Percentiles rank a stretch among this genome's conserved stretches.
phyloP scores from a whole-genome alignment of 768 basidiomycete genomes.

The Hericium rajendrae region DNA sequence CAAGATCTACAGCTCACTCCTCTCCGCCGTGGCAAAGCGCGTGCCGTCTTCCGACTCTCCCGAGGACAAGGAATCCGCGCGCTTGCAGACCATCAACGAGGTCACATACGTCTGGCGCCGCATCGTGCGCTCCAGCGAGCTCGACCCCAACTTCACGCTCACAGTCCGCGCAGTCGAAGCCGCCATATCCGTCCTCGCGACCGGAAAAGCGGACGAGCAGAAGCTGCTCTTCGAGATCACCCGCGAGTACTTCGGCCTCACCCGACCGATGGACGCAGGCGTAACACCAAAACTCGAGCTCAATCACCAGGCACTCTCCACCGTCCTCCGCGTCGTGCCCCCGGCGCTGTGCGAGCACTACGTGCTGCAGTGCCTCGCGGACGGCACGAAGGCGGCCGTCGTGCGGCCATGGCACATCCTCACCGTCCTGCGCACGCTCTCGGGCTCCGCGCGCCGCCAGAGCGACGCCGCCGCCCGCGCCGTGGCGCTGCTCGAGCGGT shows the following conservation, averaged over 20 bases:
- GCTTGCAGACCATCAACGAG: constrained; percentile 45
- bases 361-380: constrained; percentile 48
- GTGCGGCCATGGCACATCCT: constrained; percentile 51
- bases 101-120: constrained; percentile 66
- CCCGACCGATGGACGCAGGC: constrained; percentile 32
- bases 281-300: constrained; percentile 32
- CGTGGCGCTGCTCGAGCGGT: neutral
- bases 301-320: constrained; percentile 37
- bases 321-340: constrained; percentile 40
- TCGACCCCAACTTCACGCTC: constrained; percentile 34
- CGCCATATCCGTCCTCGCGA: constrained; percentile 44
- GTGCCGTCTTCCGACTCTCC: constrained; percentile 12
- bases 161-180: constrained; percentile 46
- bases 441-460: too few relatives aligned
- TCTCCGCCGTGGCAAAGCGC: constrained; percentile 36
- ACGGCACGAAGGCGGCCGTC: constrained; percentile 24
- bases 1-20: constrained; percentile 56
- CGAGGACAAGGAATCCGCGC: constrained; percentile 15
- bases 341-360: constrained; percentile 44
- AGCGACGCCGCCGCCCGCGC: too few relatives aligned
- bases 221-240: constrained; percentile 58
- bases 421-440: constrained; percentile 43
- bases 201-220: constrained; percentile 49
- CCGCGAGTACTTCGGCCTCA: constrained; percentile 53
- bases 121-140: constrained; percentile 43